These are phyloP conservation scores for Nicotiana knightiana DNA, from an alignment of 257 asterid genomes.

Conservation along the genomic window DNA sequence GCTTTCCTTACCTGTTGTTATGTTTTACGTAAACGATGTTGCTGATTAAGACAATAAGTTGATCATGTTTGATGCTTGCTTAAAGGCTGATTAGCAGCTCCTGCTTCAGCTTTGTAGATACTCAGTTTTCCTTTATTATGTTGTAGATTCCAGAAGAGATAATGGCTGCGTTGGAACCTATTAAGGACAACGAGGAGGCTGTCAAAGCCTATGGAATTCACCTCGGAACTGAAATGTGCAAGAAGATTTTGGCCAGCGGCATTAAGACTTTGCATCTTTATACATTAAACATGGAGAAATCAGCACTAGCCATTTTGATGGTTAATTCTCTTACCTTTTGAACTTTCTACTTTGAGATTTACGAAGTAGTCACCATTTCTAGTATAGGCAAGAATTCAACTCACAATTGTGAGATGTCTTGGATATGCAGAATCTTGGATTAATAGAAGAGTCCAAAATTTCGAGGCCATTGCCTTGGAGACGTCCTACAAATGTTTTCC, in stretches of 20 bases:
- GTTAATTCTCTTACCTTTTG: constrained; percentile 36
- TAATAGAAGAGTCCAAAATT: constrained; percentile 85
- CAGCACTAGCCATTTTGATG: constrained; percentile 90
- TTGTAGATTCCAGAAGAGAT: constrained; percentile 79
- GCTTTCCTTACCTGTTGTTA: not conserved
- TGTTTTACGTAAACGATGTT: not conserved
- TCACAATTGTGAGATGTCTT: constrained; percentile 11
- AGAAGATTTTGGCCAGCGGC: constrained; percentile 90
- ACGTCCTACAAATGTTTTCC: constrained; percentile 77
- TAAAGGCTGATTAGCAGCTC: not conserved
- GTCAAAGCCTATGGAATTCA: constrained; percentile 94
- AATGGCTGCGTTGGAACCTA: constrained; percentile 93
- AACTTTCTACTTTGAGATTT: constrained; percentile 3
- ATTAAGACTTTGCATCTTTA: constrained; percentile 82
- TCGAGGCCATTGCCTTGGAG: constrained; percentile 92
- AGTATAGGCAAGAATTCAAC: not conserved
- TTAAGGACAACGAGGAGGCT: constrained; percentile 98
- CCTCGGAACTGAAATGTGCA: constrained; percentile 98
- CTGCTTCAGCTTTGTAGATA: not conserved
- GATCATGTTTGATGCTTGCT: not conserved
- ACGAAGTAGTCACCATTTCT: constrained; percentile 9
- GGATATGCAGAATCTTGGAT: constrained; percentile 78
- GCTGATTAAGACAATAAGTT: not conserved
- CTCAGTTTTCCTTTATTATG: constrained; percentile 4
- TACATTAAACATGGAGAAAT: constrained; percentile 94